Conservation (phyloP, 2,329 filamentous ascomycete genomes). For the Claviceps sp. region DNA sequence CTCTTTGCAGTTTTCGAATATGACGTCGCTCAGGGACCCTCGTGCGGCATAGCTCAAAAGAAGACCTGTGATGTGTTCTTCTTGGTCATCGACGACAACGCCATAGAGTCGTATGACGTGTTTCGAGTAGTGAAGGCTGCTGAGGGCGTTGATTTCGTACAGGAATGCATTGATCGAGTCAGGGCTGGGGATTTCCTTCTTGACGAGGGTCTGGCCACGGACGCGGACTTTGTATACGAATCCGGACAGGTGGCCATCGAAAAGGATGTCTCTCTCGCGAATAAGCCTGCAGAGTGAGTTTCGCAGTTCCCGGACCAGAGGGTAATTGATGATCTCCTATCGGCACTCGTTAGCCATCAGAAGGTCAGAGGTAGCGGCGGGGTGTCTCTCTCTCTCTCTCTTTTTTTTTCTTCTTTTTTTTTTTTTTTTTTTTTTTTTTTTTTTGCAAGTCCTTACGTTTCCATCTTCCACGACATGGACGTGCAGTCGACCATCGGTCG, state of each 20-base stretch:
- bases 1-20: conserved; percentile 62
- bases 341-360: conserved; percentile 6
- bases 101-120: conserved; percentile 81
- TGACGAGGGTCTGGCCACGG: conserved; percentile 60
- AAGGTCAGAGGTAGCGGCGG: neutral
- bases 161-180: conserved; percentile 94
- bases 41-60: conserved; percentile 78
- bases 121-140: conserved; percentile 55
- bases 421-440: neutral
- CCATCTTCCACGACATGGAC: conserved; percentile 97
- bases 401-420: neutral
- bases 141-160: conserved; percentile 94
- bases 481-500: conserved; percentile 73
- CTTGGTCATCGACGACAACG: conserved; percentile 78
- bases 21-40: conserved; percentile 78
- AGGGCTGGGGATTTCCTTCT: conserved; percentile 94
- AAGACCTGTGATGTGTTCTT: conserved; percentile 71
- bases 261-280: conserved; percentile 62
- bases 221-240: conserved; percentile 91
- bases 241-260: conserved; percentile 87
- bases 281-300: conserved; percentile 56
- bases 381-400: too few species aligned
- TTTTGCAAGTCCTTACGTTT: conserved; percentile 37
- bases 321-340: conserved; percentile 78
- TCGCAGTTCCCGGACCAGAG: conserved; percentile 55